Base-by-base conservation (phyloP, 1,284 basidiomycete genomes). In the Gomphus sp. region DNA sequence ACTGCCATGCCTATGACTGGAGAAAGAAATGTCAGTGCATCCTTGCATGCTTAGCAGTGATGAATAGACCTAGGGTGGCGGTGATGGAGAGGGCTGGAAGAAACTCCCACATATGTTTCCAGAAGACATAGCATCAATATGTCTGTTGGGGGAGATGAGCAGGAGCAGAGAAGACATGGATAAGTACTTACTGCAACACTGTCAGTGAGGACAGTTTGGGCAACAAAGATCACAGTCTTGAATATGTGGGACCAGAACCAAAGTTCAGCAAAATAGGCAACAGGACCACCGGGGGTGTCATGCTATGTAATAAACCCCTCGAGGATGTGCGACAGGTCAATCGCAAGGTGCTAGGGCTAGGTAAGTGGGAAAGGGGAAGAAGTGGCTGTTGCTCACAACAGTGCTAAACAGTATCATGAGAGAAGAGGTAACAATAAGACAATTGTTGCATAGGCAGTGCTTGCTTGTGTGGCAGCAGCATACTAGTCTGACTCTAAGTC, bases 251-350 rank as follows among this genome's bases (percentile, higher is more conserved):
- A 67, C 25, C 71, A 72, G 16, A 70, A 70, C 28, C 70, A 73
- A 3, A 74, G 72, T 57, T 73, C 68, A 0, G 72, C 71, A 61
- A 74, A 74, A 62, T 70, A 74, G 3, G 68, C 72, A 28, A 64
- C 66, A 4, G 72, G 73, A 18, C 71, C 72, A 8, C 72, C 72
- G 9, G 67, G 65, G 53, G 60, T 55, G 60, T 73, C 63, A 28
- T 71, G 68, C 7, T 67, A 64, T 41, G 65, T 61, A 57, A 74
- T 73, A 66, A 74, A 74, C 18, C 73, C 73, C 62, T 68, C 64
- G 52, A 74, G 71, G 59, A 74, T 68, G 31, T 73, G 69, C 39
- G 67, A 66, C 62, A 74, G 74, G 16, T 73, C 73, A 52, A 74
- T 65, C 8, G 71, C 71, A 54, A 73, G 71, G 61, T 74, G 73